Base-by-base conservation (phyloP, 179 eudicot species). In the Heliamphora pulchella region DNA sequence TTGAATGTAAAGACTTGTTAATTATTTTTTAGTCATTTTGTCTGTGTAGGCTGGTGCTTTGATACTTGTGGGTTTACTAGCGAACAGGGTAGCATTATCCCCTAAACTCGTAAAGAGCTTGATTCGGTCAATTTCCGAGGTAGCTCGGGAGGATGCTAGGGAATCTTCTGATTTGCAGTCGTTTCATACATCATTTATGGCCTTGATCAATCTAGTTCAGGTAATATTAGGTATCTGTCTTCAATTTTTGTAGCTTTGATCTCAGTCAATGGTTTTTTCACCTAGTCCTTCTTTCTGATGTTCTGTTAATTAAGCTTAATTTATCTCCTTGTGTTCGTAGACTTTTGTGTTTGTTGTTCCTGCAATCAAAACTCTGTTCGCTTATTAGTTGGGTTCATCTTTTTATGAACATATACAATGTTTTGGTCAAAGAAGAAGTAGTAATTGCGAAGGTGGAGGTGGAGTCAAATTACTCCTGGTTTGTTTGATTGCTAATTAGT, bases 171-270 rank as follows among this genome's bases (percentile, higher is more conserved):
- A 89, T 79, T 65, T 89, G 78, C 97, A 90, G 79, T 90, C 89
- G 89, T 81, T 82, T 70, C 91, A 91, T 48, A 82, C 87, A 85
- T 87, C 94, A 59, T 77, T 92, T 64, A 91, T 89, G 93, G 88
- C 94, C 72, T 74, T 93, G 84, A 82, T 93, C 85, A 93, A 85
- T 76, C 82, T 96, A 79, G 94, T 93, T 76, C 96, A 91, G 94
- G 94, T 90, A 79, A 64, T 61, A 18, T 51, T 31, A 22, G 14
- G 39, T 39, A 17, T 53, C 61, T 10, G 7, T 53, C 8, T 53
- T 3, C 41, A 7, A 8, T 50, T 64, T 78, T 67, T 6, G 31
- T 10, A 51, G 74, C 74, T 8, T 31, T 31, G 8, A 17, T 9
- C 20, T 39, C 61, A 50, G 59, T 53, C 57, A 54, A 54, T 57